Evolutionary conservation across 176 grass and related monocot genomes (phyloP).

Genomic region (Phragmites australis): DNA sequence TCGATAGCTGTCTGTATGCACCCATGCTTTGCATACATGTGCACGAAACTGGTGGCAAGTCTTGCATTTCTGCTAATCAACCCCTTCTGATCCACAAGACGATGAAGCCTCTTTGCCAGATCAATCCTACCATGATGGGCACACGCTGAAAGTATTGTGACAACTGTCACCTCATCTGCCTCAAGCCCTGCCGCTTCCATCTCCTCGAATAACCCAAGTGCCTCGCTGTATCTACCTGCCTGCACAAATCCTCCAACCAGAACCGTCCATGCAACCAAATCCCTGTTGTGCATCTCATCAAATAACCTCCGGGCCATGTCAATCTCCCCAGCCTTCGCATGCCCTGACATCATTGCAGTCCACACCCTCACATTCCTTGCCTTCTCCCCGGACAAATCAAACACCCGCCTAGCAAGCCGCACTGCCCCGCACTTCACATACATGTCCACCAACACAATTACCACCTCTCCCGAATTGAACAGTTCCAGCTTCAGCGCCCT

Average conservation of each 20-base stretch:
- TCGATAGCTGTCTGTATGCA: constrained; percentile 53
- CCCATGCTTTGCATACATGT: constrained; percentile 61
- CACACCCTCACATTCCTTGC: constrained; percentile 38
- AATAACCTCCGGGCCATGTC: constrained; percentile 44
- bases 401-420: constrained; percentile 29
- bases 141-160: constrained; percentile 53
- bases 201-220: constrained; percentile 52
- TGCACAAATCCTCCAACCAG: constrained; percentile 51
- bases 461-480: constrained; percentile 9
- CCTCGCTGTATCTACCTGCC: constrained; percentile 33
- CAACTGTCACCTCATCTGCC: constrained; percentile 49
- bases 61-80: constrained; percentile 37
- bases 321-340: constrained; percentile 36
- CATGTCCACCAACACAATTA: constrained; percentile 29
- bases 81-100: constrained; percentile 12
- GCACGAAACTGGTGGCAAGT: constrained; percentile 51
- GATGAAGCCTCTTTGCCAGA: constrained; percentile 54
- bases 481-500: constrained; percentile 9
- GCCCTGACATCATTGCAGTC: constrained; percentile 49
- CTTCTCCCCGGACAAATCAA: constrained; percentile 42
- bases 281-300: constrained; percentile 46
- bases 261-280: constrained; percentile 61
- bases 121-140: constrained; percentile 17
- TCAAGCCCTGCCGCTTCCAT: constrained; percentile 41
- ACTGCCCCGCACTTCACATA: constrained; percentile 28